These are phyloP conservation scores for Tetradesmus lagerheimii DNA, from an alignment of 139 green algal species.

Conservation along the genomic window DNA sequence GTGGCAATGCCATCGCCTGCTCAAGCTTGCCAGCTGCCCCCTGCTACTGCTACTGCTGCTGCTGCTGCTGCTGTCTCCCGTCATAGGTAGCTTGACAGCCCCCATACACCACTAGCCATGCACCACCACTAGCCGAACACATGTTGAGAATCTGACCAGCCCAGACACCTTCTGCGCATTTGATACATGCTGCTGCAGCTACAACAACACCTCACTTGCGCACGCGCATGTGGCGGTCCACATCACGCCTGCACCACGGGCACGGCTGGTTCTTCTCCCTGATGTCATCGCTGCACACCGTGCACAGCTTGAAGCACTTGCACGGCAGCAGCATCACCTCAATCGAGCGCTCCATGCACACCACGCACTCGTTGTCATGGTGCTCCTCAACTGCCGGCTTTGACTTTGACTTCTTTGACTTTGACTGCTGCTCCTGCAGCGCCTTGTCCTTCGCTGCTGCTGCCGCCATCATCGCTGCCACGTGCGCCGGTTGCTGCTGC, in stretches of 20 bases:
- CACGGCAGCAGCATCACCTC: conserved; percentile 47
- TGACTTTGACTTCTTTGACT: not conserved
- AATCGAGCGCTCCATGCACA: conserved; percentile 41
- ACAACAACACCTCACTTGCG: not conserved
- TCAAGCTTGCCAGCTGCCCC: no score
- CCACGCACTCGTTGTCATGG: conserved; percentile 40
- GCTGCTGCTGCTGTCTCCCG: no score
- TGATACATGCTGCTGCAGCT: no score
- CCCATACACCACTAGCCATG: no score
- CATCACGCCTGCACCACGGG: conserved; percentile 2
- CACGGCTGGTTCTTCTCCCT: not conserved
- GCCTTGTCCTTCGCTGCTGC: not conserved
- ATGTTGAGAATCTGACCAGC: no score
- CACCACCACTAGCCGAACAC: no score
- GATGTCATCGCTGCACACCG: conserved; percentile 21
- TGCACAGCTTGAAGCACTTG: conserved; percentile 36
- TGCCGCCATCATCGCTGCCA: not conserved
- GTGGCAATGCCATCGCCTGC: no score
- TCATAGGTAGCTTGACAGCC: no score
- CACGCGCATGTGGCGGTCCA: conserved; percentile 7
- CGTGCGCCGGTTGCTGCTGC: not conserved
- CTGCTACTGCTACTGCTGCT: no score
- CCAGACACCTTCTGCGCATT: no score
- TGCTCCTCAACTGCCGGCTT: not conserved
- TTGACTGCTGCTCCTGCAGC: not conserved